Evolutionary conservation across 2,329 filamentous ascomycete genomes (phyloP).

Genomic region (Neonectria punicea): DNA sequence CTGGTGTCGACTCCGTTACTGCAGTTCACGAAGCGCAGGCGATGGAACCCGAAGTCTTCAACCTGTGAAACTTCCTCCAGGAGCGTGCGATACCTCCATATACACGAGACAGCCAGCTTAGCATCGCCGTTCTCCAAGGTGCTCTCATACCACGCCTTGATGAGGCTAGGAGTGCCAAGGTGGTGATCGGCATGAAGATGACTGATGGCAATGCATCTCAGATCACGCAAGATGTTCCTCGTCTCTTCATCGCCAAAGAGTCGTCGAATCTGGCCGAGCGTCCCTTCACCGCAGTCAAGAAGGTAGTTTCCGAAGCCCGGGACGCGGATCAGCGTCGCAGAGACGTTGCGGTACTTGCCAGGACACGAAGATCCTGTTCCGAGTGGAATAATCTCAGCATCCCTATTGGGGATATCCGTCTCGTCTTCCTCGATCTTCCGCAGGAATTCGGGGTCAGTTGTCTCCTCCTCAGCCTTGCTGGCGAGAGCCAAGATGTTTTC

Average conservation of each 20-base stretch:
- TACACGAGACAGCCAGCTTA: slow-evolving; percentile 74
- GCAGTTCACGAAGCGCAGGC: slow-evolving; percentile 53
- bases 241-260: slow-evolving; percentile 74
- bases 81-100: slow-evolving; percentile 77
- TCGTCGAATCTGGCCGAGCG: slow-evolving; percentile 85
- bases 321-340: slow-evolving; percentile 83
- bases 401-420: slow-evolving; percentile 74
- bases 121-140: slow-evolving; percentile 51
- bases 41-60: slow-evolving; percentile 78
- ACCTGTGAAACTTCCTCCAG: slow-evolving; percentile 82
- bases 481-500: slow-evolving; percentile 64
- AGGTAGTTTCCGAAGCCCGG: slow-evolving; percentile 90
- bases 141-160: slow-evolving; percentile 80
- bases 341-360: slow-evolving; percentile 96
- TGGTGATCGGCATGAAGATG: slow-evolving; percentile 98
- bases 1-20: slow-evolving; percentile 25
- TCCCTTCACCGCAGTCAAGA: slow-evolving; percentile 92
- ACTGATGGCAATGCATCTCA: slow-evolving; percentile 90
- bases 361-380: slow-evolving; percentile 92
- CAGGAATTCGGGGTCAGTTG: slow-evolving; percentile 58
- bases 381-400: slow-evolving; percentile 86
- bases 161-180: slow-evolving; percentile 82
- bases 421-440: slow-evolving; percentile 62
- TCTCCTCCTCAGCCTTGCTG: slow-evolving; percentile 54
- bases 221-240: slow-evolving; percentile 76